A percentile compares a stretch with the other conserved stretches of the same genome.
These are phyloP conservation scores for Aspergillus panamensis DNA, from an alignment of 495 filamentous ascomycete genomes.

Conservation along the genomic window DNA sequence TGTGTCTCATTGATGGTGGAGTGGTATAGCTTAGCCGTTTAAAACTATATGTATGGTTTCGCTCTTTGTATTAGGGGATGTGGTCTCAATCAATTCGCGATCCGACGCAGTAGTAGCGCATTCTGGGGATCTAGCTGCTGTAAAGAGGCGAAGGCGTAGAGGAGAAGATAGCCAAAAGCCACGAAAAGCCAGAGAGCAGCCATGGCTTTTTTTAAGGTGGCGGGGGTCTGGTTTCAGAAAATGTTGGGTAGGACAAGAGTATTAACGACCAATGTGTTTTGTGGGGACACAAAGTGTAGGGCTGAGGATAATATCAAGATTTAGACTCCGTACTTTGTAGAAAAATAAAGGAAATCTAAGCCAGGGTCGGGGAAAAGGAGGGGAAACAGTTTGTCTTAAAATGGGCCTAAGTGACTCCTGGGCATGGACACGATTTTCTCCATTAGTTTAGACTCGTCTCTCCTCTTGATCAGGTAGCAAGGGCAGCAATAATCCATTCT, in stretches of 20 bases:
- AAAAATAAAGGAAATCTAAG: neutral
- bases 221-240: neutral
- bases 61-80: too few species aligned
- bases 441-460: neutral
- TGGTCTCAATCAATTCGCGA: conserved; percentile 20
- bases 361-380: neutral
- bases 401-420: neutral
- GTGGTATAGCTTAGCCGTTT: too few species aligned
- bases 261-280: neutral
- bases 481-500: conserved; percentile 6
- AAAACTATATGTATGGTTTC: too few species aligned
- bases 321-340: neutral
- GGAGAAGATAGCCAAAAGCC: conserved; percentile 38
- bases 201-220: conserved; percentile 22
- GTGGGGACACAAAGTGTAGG: neutral
- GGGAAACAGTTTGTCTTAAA: neutral
- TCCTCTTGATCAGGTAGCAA: conserved; percentile 14
- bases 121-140: conserved; percentile 21
- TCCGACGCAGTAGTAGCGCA: conserved; percentile 12
- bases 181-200: conserved; percentile 38
- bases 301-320: neutral
- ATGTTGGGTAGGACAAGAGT: neutral
- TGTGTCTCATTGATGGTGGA: too few species aligned
- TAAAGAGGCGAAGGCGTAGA: conserved; percentile 41
- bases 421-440: neutral